Evolutionary conservation across 257 asterid genomes (phyloP), one percentile per base, ranked within the genome.

Genomic region (Solanum etuberosum): DNA sequence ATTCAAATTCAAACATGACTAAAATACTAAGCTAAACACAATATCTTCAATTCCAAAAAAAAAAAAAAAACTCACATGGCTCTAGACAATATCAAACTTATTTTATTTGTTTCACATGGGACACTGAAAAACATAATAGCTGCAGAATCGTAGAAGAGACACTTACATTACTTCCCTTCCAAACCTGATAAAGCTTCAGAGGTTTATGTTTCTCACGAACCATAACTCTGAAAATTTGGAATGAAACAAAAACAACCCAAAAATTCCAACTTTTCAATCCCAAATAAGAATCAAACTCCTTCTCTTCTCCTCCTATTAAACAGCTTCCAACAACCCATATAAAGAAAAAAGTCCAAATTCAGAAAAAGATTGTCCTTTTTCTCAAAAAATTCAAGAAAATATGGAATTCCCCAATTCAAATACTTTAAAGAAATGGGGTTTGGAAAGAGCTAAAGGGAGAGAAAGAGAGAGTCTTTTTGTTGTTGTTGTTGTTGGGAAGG

Each of bases 121-220:
- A 74, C 32, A 78, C 15, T 43, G 2, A 27, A 78, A 77, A 25
- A 43, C 31, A 25, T 63, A 63, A 27, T 37, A 74, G 54, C 25
- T 1, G 63, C 84, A 77, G 37, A 42, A 42, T 77, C 38, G 38
- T 14, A 43, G 14, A 48, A 35, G 16, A 86, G 71, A 23, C 48
- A 74, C 95, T 93, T 91, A 95, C 98, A 90, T 95, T 95, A 91
- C 90, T 94, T 71, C 98, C 98, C 87, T 91, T 92, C 98, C 98
- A 95, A 73, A 92, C 94, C 85, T 93, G 97, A 90, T 93, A 93
- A 91, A 94, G 94, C 93, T 91, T 94, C 89, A 61, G 88, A 31
- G 89, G 88, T 59, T 90, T 40, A 91, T 95, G 90, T 88, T 89
- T 92, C 46, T 83, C 93, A 43, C 51, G 90, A 90, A 92, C 95